A percentile compares a stretch with the other conserved stretches of the same genome.
Evolutionary conservation across 768 basidiomycete genomes (phyloP).

Genomic region (Psilocybe azurescens): DNA sequence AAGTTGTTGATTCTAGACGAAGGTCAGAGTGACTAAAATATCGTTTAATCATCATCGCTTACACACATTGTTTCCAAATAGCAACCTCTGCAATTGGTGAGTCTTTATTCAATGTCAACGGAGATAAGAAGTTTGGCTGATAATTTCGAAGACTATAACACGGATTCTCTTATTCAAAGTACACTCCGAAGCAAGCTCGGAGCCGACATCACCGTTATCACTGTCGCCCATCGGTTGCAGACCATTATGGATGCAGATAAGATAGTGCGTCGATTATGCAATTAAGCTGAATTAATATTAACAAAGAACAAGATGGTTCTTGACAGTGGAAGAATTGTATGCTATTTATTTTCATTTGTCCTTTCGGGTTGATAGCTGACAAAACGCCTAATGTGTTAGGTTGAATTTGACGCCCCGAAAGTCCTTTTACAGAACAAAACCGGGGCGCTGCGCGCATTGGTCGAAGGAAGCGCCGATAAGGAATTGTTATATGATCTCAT

Average conservation of each 20-base stretch:
- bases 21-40: slow-evolving; percentile 1
- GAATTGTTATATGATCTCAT: slow-evolving; percentile 9
- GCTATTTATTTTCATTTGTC: slow-evolving; percentile 10
- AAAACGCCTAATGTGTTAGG: slow-evolving; percentile 5
- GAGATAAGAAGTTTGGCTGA: neutral
- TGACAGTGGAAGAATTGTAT: slow-evolving; percentile 55
- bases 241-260: slow-evolving; percentile 73
- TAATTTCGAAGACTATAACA: slow-evolving; percentile 50
- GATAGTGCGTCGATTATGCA: slow-evolving; percentile 37
- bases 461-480: slow-evolving; percentile 25
- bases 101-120: slow-evolving; percentile 1
- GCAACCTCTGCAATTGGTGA: slow-evolving; percentile 57
- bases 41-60: neutral
- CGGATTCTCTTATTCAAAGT: slow-evolving; percentile 74
- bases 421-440: slow-evolving; percentile 15
- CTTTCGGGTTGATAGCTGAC: neutral
- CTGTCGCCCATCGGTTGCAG: slow-evolving; percentile 72
- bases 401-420: slow-evolving; percentile 21
- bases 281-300: neutral
- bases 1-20: slow-evolving; percentile 5
- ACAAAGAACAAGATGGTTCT: slow-evolving; percentile 45
- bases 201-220: slow-evolving; percentile 63
- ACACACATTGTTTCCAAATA: neutral
- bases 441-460: slow-evolving; percentile 20
- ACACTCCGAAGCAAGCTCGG: slow-evolving; percentile 73